Evolutionary conservation across 768 basidiomycete genomes (phyloP).

Genomic region (Macrolepiota fuliginosa): DNA sequence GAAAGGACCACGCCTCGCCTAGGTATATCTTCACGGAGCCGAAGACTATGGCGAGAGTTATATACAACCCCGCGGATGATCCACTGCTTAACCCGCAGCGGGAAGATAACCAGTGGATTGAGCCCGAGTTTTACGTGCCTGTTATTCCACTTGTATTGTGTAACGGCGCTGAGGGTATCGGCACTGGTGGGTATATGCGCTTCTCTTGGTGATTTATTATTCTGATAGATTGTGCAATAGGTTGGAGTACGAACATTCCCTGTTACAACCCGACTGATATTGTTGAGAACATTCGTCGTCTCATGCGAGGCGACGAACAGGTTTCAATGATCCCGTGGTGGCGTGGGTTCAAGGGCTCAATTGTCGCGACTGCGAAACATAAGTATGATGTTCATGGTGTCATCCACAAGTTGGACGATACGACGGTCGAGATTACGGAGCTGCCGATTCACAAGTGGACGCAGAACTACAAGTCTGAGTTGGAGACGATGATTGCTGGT

Average conservation of each 20-base stretch:
- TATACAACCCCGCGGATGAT: conserved; percentile 87
- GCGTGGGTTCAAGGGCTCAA: conserved; percentile 89
- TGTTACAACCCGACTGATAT: conserved; percentile 92
- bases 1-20: conserved; percentile 95
- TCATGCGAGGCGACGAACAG: conserved; percentile 84
- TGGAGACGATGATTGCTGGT: conserved; percentile 80
- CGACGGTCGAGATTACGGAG: conserved; percentile 94
- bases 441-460: conserved; percentile 97
- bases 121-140: conserved; percentile 95
- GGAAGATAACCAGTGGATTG: conserved; percentile 84
- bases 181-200: conserved; percentile 63
- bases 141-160: conserved; percentile 83
- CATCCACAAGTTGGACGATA: conserved; percentile 73
- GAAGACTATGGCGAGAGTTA: conserved; percentile 63
- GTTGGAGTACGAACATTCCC: conserved; percentile 94
- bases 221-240: conserved; percentile 31
- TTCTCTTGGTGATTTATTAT: neutral
- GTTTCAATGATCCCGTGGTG: conserved; percentile 95
- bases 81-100: conserved; percentile 78
- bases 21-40: conserved; percentile 94
- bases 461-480: conserved; percentile 83
- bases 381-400: conserved; percentile 83
- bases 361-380: conserved; percentile 78
- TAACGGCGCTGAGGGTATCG: conserved; percentile 97
- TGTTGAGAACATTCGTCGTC: conserved; percentile 78